phyloP scores from a whole-genome alignment of 371 early-diverging fungal genomes.

The Actinomucor elegans region DNA sequence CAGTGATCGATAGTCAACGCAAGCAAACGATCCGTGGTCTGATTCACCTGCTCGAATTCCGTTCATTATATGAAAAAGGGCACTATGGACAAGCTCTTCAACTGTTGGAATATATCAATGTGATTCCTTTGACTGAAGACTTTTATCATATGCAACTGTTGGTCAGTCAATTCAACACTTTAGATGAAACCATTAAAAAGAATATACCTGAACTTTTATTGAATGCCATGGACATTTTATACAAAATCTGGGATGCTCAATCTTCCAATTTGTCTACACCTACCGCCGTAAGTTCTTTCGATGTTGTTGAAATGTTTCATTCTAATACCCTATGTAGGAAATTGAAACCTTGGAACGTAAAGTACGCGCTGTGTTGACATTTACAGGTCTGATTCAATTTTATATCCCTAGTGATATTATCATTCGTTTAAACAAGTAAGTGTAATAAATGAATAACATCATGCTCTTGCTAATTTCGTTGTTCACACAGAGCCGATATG shows the following conservation, averaged over 20 bases:
- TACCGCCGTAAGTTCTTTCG: not conserved
- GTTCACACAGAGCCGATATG: slow-evolving; percentile 5
- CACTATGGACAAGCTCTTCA: slow-evolving; percentile 42
- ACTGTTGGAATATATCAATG: slow-evolving; percentile 9
- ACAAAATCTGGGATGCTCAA: slow-evolving; percentile 32
- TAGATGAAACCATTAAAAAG: slow-evolving; percentile 72
- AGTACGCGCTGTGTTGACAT: slow-evolving; percentile 71
- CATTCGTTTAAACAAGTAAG: slow-evolving; percentile 69
- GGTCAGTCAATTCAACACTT: slow-evolving; percentile 60
- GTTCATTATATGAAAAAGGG: slow-evolving; percentile 46
- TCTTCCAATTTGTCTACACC: not conserved
- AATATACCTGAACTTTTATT: slow-evolving; percentile 79
- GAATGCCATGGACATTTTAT: slow-evolving; percentile 69
- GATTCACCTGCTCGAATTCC: slow-evolving; percentile 59
- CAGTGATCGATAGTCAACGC: slow-evolving; percentile 34
- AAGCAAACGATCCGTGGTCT: slow-evolving; percentile 55
- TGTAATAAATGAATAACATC: not conserved
- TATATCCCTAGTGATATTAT: slow-evolving; percentile 81
- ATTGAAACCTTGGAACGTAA: slow-evolving; percentile 27
- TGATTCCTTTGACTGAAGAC: slow-evolving; percentile 68
- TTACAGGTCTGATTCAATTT: slow-evolving; percentile 83
- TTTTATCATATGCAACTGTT: slow-evolving; percentile 55
- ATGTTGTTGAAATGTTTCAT: not conserved
- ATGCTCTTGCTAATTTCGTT: no score
- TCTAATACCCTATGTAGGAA: slow-evolving; percentile 1